Evolutionary conservation across 2,329 filamentous ascomycete genomes (phyloP), one percentile per base, ranked within the genome.

Genomic region (Trichoderma polysporum): DNA sequence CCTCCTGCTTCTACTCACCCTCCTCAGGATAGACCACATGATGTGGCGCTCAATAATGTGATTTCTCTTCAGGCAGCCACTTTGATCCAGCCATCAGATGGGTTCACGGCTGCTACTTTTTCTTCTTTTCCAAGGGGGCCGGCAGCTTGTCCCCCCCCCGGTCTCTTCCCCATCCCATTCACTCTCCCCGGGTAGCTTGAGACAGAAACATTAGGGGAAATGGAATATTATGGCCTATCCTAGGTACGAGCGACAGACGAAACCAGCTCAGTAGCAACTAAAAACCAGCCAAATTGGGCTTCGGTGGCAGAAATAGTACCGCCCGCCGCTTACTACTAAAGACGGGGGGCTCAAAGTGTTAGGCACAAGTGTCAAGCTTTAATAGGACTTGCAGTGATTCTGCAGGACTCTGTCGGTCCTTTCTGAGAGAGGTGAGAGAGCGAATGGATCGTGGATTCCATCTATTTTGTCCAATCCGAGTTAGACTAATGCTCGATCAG

Each of bases 31-130:
- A 37, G 19, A n/a, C 45, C 31, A 37, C 31, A 35, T 63, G 22
- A 52, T 29, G 58, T 61, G 58, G 58, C 58, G 58, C 13, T 50
- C 45, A 17, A 45, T 45, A 25, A 35, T 31, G 8, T 27, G 25
- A 17, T 63, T 45, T 54, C 39, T 63, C 60, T 53, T 35, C 60
- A 47, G 50, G 60, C 60, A 63, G 50, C 49, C 47, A 53, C 29
- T n/a, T n/a, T 17, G 13, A 22, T n/a, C 45, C 9, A 49, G 41
- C 57, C 57, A 35, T 13, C 57, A 60, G 27, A 19, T 7, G 12
- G 22, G 17, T 45, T 31, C 22, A 45, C 41, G n/a, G 41, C 39
- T 45, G 9, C 2, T 12, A 22, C 31, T 45, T n/a, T 61, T 2
- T 49, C 3, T 27, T 13, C 10, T 45, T 49, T 27, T 37, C 31